These are phyloP conservation scores for Kwoniella sp. DNA, from an alignment of 768 basidiomycete genomes.

Conservation along the genomic window DNA sequence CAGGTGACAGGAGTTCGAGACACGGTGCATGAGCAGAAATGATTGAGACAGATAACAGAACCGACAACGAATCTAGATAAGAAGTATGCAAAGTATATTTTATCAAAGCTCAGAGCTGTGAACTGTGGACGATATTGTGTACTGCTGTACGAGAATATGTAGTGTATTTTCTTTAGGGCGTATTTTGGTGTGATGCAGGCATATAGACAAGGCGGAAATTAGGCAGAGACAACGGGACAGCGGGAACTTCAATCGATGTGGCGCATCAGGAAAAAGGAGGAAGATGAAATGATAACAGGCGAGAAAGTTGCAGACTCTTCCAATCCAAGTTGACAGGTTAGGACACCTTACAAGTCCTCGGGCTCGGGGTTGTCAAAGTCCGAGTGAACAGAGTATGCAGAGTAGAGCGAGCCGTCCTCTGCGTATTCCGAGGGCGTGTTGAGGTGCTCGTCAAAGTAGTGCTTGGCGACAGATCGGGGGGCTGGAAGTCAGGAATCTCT, in stretches of 20 bases:
- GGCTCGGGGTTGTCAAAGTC: slow-evolving; percentile 54
- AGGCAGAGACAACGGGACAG: background rate
- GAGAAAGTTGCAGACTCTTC: background rate
- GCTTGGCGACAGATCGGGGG: slow-evolving; percentile 79
- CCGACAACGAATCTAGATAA: background rate
- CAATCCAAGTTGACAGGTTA: too few relatives aligned
- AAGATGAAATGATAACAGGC: background rate
- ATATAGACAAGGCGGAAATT: background rate
- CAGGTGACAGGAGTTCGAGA: background rate
- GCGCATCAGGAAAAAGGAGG: background rate
- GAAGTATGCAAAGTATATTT: background rate
- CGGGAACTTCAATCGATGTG: background rate
- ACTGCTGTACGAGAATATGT: too few relatives aligned
- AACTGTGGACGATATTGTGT: background rate
- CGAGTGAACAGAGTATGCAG: slow-evolving; percentile 46
- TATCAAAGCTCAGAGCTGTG: too few relatives aligned
- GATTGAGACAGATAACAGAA: background rate
- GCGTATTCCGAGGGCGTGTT: slow-evolving; percentile 49
- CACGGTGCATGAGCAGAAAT: background rate
- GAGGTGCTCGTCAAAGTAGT: slow-evolving; percentile 82
- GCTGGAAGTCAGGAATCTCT: slow-evolving; percentile 60
- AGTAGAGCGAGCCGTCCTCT: slow-evolving; percentile 47
- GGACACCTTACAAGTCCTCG: slow-evolving; percentile 51
- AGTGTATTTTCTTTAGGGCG: background rate
- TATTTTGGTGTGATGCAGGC: background rate